phyloP scores from a whole-genome alignment of 2,329 filamentous ascomycete species.

The Bipolaris gigantea region DNA sequence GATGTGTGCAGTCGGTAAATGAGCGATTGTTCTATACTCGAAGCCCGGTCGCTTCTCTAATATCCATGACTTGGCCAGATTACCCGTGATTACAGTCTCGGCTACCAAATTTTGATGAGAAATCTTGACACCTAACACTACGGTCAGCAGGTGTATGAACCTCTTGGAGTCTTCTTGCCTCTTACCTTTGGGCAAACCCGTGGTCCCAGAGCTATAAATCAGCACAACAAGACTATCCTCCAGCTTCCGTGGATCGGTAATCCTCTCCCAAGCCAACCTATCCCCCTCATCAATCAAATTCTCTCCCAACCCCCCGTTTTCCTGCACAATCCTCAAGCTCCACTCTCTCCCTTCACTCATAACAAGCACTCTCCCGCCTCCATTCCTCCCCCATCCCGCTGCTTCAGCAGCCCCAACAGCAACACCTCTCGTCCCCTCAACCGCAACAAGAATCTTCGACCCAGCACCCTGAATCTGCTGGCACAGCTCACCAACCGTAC shows the following conservation, averaged over 20 bases:
- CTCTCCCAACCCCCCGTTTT: conserved; percentile 23
- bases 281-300: conserved; percentile 44
- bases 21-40: conserved; percentile 49
- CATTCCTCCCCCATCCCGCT: conserved; percentile 44
- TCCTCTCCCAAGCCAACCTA: conserved; percentile 56
- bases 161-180: background rate
- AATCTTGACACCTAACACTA: conserved; percentile 39
- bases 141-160: background rate
- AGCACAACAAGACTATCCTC: conserved; percentile 50
- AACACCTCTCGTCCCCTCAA: conserved; percentile 53
- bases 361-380: conserved; percentile 53
- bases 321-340: conserved; percentile 38
- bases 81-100: conserved; percentile 41
- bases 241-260: conserved; percentile 55
- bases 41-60: conserved; percentile 26
- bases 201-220: conserved; percentile 54
- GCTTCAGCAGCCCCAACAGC: conserved; percentile 55
- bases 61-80: conserved; percentile 37
- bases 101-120: conserved; percentile 51
- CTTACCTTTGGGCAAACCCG: conserved; percentile 50
- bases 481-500: conserved; percentile 56
- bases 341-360: conserved; percentile 50
- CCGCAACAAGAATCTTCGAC: conserved; percentile 50
- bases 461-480: conserved; percentile 51
- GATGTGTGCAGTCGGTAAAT: conserved; percentile 53